Conservation (phyloP, 768 basidiomycete genomes). For the Clitopilus passeckerianus region DNA sequence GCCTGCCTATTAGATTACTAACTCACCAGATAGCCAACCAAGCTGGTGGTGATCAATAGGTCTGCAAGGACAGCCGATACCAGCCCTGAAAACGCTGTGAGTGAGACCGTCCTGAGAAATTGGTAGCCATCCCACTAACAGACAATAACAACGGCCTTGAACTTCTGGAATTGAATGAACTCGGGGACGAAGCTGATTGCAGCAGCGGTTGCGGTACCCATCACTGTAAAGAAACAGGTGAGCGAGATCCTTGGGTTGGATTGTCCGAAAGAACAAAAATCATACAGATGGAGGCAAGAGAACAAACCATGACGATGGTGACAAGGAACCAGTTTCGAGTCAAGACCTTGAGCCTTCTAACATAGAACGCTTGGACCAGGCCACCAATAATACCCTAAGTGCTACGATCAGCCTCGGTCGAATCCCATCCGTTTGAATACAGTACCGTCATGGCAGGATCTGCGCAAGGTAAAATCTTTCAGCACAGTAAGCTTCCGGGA, state of each 20-base stretch:
- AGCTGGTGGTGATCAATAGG: constrained; percentile 29
- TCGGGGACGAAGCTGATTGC: constrained; percentile 11
- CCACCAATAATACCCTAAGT: not conserved
- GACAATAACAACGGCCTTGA: constrained; percentile 15
- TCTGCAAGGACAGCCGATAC: constrained; percentile 31
- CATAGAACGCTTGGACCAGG: not conserved
- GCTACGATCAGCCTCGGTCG: not conserved
- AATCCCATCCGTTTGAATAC: no score
- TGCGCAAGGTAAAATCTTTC: not conserved
- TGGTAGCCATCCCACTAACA: constrained; percentile 5
- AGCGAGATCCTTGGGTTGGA: not conserved
- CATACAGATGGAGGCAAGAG: not conserved
- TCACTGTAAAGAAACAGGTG: constrained; percentile 9
- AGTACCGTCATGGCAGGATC: not conserved
- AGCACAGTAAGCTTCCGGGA: not conserved
- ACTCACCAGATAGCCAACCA: constrained; percentile 33
- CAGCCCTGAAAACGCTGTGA: constrained; percentile 25
- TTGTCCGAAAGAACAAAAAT: not conserved
- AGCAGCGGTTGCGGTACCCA: constrained; percentile 17
- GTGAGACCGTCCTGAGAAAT: not conserved
- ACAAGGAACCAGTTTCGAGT: not conserved
- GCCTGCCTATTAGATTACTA: not conserved
- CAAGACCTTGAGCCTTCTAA: not conserved
- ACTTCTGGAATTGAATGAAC: constrained; percentile 19
- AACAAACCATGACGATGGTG: not conserved